Evolutionary conservation across 1,139 yeast genomes (phyloP).

Genomic region (Zygosaccharomyces pseudobailii): DNA sequence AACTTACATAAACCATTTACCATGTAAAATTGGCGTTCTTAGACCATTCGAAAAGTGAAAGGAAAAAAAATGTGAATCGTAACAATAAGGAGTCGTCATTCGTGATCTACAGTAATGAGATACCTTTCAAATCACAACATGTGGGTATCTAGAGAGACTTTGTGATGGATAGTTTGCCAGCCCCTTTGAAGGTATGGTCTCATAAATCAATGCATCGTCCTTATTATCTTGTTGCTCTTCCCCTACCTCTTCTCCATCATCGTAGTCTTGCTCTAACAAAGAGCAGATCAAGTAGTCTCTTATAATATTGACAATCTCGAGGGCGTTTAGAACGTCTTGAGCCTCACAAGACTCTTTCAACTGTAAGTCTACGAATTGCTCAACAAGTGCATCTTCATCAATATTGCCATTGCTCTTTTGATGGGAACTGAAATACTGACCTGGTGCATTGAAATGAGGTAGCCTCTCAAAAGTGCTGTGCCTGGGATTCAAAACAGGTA

Average conservation of each 20-base stretch:
- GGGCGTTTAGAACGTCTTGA: constrained; percentile 12
- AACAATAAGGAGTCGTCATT: neutral
- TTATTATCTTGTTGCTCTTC: constrained; percentile 4
- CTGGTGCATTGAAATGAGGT: constrained; percentile 12
- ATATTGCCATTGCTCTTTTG: constrained; percentile 21
- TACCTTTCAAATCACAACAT: constrained; percentile 4
- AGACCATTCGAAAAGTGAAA: neutral
- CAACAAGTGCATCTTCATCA: constrained; percentile 9
- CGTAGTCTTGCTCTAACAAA: constrained; percentile 28
- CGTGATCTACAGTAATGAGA: neutral
- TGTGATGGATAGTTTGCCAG: neutral
- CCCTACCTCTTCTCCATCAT: constrained; percentile 9
- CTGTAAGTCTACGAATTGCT: constrained; percentile 1
- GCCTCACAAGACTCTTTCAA: neutral
- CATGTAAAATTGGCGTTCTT: neutral
- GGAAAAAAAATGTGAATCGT: constrained; percentile 2
- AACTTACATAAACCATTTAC: neutral
- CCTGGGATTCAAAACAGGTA: constrained; percentile 15
- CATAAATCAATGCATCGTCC: neutral
- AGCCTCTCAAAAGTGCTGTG: constrained; percentile 12
- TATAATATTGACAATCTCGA: constrained; percentile 22
- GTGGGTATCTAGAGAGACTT: constrained; percentile 10
- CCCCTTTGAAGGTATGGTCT: neutral
- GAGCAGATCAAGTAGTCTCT: constrained; percentile 29
- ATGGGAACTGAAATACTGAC: constrained; percentile 19